Conservation (phyloP, 164 flowering plant genomes). For the Tetrastigma voinierianum region DNA sequence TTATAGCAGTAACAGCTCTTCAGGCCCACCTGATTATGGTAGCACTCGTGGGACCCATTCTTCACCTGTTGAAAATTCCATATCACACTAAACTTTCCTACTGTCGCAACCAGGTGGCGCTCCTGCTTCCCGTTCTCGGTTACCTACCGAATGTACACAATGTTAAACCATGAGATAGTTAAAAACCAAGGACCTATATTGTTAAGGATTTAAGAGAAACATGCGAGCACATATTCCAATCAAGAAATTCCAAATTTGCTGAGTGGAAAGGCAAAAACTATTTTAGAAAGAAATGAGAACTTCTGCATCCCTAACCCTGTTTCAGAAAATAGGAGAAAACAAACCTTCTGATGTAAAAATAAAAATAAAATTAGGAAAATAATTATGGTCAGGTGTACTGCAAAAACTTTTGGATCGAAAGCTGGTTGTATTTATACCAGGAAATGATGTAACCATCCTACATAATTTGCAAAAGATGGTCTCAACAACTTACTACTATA, state of each 20-base stretch:
- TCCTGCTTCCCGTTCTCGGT: slow-evolving; percentile 89
- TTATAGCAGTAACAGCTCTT: slow-evolving; percentile 99
- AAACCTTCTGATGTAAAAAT: no score
- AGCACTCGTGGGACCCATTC: slow-evolving; percentile 88
- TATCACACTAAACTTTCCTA: slow-evolving; percentile 84
- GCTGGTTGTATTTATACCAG: neutral
- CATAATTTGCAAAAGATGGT: neutral
- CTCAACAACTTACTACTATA: neutral
- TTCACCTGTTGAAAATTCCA: slow-evolving; percentile 92
- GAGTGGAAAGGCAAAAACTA: neutral
- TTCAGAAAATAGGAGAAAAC: no score
- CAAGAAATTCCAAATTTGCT: neutral
- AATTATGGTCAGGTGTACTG: neutral
- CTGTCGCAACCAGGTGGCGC: slow-evolving; percentile 88
- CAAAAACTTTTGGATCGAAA: neutral
- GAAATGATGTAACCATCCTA: neutral
- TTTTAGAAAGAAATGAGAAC: no score
- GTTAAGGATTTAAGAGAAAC: neutral
- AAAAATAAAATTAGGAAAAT: neutral
- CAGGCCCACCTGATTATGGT: slow-evolving; percentile 75
- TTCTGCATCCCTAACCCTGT: no score
- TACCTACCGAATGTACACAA: slow-evolving; percentile 35
- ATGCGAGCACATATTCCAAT: neutral
- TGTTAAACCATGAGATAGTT: neutral
- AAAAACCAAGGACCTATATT: neutral